These are phyloP conservation scores for Malassezia arunalokei DNA, from an alignment of 1,284 basidiomycete species.

Conservation along the genomic window DNA sequence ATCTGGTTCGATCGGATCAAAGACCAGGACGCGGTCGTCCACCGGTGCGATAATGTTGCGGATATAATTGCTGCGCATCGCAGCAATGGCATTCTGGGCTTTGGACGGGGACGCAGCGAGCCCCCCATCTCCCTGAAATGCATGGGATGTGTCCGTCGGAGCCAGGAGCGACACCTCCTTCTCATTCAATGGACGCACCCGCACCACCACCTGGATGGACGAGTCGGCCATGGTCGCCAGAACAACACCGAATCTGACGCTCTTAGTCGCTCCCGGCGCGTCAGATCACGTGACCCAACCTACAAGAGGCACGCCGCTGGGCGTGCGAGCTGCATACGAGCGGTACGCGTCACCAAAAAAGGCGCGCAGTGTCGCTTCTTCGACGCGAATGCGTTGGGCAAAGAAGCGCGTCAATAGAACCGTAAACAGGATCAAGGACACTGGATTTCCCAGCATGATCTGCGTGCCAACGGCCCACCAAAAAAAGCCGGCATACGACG, in stretches of 20 bases:
- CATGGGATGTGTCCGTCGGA: constrained; percentile 28
- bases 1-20: constrained; percentile 35
- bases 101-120: constrained; percentile 35
- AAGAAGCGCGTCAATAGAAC: constrained; percentile 76
- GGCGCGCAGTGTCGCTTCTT: constrained; percentile 59
- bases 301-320: constrained; percentile 56
- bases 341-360: constrained; percentile 75
- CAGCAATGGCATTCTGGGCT: constrained; percentile 9
- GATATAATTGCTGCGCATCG: constrained; percentile 21
- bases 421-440: constrained; percentile 58
- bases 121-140: constrained; percentile 45
- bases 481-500: constrained; percentile 92
- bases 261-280: neutral
- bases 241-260: neutral
- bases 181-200: constrained; percentile 41
- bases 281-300: constrained; percentile 15
- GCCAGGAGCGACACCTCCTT: constrained; percentile 34
- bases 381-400: constrained; percentile 62
- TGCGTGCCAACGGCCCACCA: constrained; percentile 96
- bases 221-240: constrained; percentile 21
- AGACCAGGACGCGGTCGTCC: constrained; percentile 43
- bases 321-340: constrained; percentile 58
- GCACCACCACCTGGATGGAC: constrained; percentile 27
- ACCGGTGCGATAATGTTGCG: constrained; percentile 40
- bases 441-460: constrained; percentile 73